A percentile compares a stretch with the other conserved stretches of the same genome.
Evolutionary conservation across 2,329 filamentous ascomycete species (phyloP).

Genomic region (Seiridium unicorne): DNA sequence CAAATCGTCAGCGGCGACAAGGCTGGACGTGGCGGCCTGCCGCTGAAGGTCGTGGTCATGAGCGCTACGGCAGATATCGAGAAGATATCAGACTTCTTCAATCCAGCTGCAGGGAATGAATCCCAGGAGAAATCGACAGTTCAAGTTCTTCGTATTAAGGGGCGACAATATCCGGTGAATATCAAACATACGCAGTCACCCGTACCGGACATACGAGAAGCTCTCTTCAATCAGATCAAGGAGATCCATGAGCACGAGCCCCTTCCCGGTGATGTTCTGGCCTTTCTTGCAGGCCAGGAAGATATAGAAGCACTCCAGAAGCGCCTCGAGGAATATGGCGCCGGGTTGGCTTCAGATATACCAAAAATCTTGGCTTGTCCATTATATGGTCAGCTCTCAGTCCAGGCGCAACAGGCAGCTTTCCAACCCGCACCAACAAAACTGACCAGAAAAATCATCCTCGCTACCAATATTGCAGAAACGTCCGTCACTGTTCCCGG

Average conservation of each 20-base stretch:
- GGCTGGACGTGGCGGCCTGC: constrained; percentile 65
- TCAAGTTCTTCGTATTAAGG: constrained; percentile 69
- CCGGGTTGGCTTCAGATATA: constrained; percentile 69
- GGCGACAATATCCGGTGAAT: constrained; percentile 83
- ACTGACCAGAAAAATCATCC: constrained; percentile 82
- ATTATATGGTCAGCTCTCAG: constrained; percentile 86
- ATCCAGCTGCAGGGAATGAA: not conserved
- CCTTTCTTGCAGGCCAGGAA: constrained; percentile 90
- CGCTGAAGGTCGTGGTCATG: constrained; percentile 91
- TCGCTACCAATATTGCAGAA: constrained; percentile 98
- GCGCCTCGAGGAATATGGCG: constrained; percentile 76
- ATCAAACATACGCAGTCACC: constrained; percentile 72
- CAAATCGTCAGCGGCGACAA: constrained; percentile 66
- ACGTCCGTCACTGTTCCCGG: constrained; percentile 95
- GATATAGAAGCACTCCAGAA: constrained; percentile 82
- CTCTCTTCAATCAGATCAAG: constrained; percentile 78
- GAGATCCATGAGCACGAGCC: constrained; percentile 85
- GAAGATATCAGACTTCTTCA: constrained; percentile 74
- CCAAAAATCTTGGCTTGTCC: constrained; percentile 74
- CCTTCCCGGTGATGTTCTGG: constrained; percentile 89
- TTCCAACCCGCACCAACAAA: constrained; percentile 72
- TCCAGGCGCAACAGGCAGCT: constrained; percentile 80
- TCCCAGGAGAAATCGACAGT: constrained; percentile 7
- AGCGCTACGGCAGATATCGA: constrained; percentile 93
- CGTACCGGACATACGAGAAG: constrained; percentile 78